Evolutionary conservation across 495 filamentous ascomycete genomes (phyloP).

Genomic region (Talaromyces thailandensis): DNA sequence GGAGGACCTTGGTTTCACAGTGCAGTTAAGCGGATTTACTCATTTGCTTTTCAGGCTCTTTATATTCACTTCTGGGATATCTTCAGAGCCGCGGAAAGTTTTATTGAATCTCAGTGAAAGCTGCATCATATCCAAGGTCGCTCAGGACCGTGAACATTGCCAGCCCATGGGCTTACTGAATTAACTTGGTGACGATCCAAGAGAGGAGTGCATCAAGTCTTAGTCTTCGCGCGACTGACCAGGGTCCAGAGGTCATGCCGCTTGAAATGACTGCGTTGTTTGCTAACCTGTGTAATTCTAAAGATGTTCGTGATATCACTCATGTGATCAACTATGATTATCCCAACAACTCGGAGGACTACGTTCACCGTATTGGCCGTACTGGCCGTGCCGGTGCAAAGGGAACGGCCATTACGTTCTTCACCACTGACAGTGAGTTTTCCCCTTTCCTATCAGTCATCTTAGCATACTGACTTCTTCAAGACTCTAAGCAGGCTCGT

Average conservation of each 20-base stretch:
- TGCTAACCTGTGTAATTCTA: conserved; percentile 66
- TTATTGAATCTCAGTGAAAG: conserved; percentile 61
- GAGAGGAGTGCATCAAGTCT: conserved; percentile 63
- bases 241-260: conserved; percentile 44
- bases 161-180: conserved; percentile 33
- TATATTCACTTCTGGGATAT: conserved; percentile 42
- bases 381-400: conserved; percentile 87
- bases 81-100: conserved; percentile 68
- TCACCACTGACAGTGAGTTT: conserved; percentile 94
- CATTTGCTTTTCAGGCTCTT: conserved; percentile 62
- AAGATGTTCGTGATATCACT: conserved; percentile 99
- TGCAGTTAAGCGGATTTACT: conserved; percentile 64
- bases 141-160: conserved; percentile 66
- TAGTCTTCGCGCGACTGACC: conserved; percentile 45
- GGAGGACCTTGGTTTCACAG: conserved; percentile 78
- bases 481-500: conserved; percentile 94
- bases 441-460: not conserved
- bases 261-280: conserved; percentile 29
- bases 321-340: conserved; percentile 99
- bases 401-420: conserved; percentile 85
- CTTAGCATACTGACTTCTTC: conserved; percentile 15
- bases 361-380: conserved; percentile 93
- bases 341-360: conserved; percentile 99
- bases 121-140: conserved; percentile 57
- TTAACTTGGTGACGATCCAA: conserved; percentile 22